Base-by-base conservation (phyloP, 768 basidiomycete genomes). In the Amanita pseudoporphyria region DNA sequence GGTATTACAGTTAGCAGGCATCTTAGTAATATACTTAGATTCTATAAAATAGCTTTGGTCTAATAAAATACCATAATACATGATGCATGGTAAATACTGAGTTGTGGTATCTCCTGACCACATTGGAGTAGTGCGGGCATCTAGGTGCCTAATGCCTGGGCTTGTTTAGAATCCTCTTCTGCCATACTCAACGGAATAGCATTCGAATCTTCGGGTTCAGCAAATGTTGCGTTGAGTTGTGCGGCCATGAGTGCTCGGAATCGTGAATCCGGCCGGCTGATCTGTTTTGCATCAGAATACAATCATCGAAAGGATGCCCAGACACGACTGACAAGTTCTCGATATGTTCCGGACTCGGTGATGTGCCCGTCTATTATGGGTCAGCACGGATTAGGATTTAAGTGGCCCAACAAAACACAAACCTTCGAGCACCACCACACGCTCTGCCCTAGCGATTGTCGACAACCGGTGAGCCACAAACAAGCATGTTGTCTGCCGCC, bases 171-270 rank as follows among this genome's bases (percentile, higher is more conserved):
- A 13, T 30, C 16, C 35, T 24, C 9, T 14, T 36, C 21, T 36
- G 16, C 9, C 6, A 26, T 30, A 19, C 28, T 37, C n/a, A 40
- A 28, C 14, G 37, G 9, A 31, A 30, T 2, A 14, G 10, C 22
- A 10, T 40, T 37, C 14, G 18, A 9, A 12, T 41, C 39, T 41
- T 28, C 36, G 22, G 28, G 31, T 52, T 67, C 65, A 30, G 62
- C 66, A 10, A 59, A 57, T 40, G 70, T 65, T 4, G 85, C 76
- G 52, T 69, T 77, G 39, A 95, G 68, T 60, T 96, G 93, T 3
- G 91, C 89, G 19, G 89, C 87, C 91, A 96, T 93, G 41, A 96
- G 73, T 6, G 72, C 69, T 9, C 90, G 77, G 73, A 96, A 96
- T 47, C 90, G 74, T 37, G 90, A 92, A 58, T 82, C 79, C 47